Base-by-base conservation (phyloP, 352 stramenopile genomes). In the Plasmopara viticola region DNA sequence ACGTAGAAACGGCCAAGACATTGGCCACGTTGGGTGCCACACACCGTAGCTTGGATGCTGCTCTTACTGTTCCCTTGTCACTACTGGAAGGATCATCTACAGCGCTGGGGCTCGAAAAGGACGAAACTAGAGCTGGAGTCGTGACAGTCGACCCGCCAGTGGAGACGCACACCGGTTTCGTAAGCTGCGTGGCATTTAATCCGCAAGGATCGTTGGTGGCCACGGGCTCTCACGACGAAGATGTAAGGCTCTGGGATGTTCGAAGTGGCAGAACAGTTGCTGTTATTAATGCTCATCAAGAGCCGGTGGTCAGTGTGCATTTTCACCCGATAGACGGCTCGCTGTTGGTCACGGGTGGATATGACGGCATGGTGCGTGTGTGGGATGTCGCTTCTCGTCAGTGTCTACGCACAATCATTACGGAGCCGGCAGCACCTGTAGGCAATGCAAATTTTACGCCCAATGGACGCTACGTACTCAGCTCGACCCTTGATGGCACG, bases 301-400 rank as follows among this genome's bases (percentile, higher is more conserved):
- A 98, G 65, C 90, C 96, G 5, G 92, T 99, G 2, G 97, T 95
- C 14, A 87, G 85, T 20, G 89, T 97, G 28, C 71, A 81, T 52
- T 98, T 99, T 62, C 97, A 96, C 64, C 63, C 63, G 40, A 76
- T 78, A 18, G 95, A 98, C 67, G 94, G 94, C 55, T 97, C 93
- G 35, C 84, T 97, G 55, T 77, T 99, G 13, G 83, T 93, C 17
- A 92, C 86, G 2, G 74, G 56, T 33, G 74, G 74, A 53, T 88
- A 86, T 51, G 84, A 94, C 53, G 83, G 78, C 6, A 64, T 91
- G n/a, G 78, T 78, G 48, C 78, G 96, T 41, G 84, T 99, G 30
- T 99, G 96, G 96, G 96, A 98, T 74, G 91, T 97, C n/a, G 86
- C 85, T 17, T 97, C 89, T 20, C 93, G 90, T 40, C 87, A 97